These are phyloP conservation scores for Xylariaceae sp. DNA, from an alignment of 2,329 filamentous ascomycete species.

Conservation along the genomic window DNA sequence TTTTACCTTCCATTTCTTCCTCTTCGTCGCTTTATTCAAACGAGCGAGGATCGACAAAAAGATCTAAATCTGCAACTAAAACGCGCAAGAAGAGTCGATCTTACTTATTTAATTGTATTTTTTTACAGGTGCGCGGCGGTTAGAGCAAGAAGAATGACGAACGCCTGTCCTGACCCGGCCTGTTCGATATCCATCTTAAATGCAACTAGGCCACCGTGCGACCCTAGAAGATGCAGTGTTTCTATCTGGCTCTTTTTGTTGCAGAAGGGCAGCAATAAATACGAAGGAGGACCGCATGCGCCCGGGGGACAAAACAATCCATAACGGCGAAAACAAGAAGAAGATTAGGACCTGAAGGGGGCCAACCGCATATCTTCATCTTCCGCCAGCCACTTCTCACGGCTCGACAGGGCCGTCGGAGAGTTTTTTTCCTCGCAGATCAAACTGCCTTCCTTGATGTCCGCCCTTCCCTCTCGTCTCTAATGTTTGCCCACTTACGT, in stretches of 20 bases:
- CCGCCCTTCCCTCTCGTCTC: too few relatives aligned
- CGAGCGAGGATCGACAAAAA: neutral
- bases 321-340: neutral
- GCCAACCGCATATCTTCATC: neutral
- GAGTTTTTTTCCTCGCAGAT: too few relatives aligned
- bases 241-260: conserved; percentile 10
- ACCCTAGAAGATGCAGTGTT: conserved; percentile 2
- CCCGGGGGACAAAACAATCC: neutral
- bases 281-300: conserved; percentile 5
- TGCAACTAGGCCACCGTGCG: conserved; percentile 20
- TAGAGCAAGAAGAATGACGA: neutral
- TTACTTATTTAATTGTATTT: too few relatives aligned
- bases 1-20: too few relatives aligned
- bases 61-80: neutral
- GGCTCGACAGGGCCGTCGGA: too few relatives aligned
- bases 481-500: too few relatives aligned
- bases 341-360: neutral
- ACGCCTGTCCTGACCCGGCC: neutral
- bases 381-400: neutral
- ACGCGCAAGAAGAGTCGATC: too few relatives aligned
- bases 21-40: neutral
- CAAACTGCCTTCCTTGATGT: too few relatives aligned
- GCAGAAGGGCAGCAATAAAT: conserved; percentile 9
- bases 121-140: too few relatives aligned
- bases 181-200: conserved; percentile 8